phyloP scores from a whole-genome alignment of 2,329 filamentous ascomycete genomes.

The Ascochyta koolunga region DNA sequence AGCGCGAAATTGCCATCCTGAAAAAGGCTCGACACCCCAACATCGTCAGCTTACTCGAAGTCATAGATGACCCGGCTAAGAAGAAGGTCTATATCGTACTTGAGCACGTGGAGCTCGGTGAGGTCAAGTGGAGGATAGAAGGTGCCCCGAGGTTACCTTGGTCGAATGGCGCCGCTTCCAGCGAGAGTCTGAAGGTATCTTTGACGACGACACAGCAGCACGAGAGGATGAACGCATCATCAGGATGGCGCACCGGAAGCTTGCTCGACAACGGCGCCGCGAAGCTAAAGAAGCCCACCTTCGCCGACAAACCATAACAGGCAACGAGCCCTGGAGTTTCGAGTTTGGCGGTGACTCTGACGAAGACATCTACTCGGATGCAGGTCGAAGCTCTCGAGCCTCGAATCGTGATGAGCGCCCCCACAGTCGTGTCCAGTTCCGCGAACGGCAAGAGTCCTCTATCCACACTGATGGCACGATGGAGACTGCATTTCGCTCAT shows the following conservation, averaged over 20 bases:
- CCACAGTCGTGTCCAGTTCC: slow-evolving; percentile 24
- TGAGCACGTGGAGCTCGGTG: slow-evolving; percentile 91
- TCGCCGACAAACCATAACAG: slow-evolving; percentile 40
- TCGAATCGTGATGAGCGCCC: slow-evolving; percentile 31
- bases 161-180: slow-evolving; percentile 84
- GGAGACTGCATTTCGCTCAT: slow-evolving; percentile 44
- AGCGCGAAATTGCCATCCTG: slow-evolving; percentile 94
- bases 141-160: slow-evolving; percentile 81
- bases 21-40: slow-evolving; percentile 99
- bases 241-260: slow-evolving; percentile 38
- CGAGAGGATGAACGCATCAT: slow-evolving; percentile 54
- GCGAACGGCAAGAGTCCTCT: slow-evolving; percentile 27
- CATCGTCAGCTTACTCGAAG: slow-evolving; percentile 91
- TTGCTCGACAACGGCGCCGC: slow-evolving; percentile 54
- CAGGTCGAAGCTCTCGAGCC: slow-evolving; percentile 33
- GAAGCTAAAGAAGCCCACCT: slow-evolving; percentile 45
- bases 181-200: slow-evolving; percentile 64
- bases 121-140: slow-evolving; percentile 92
- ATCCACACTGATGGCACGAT: slow-evolving; percentile 35
- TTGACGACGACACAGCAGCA: slow-evolving; percentile 50
- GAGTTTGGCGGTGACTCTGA: slow-evolving; percentile 73
- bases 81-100: slow-evolving; percentile 99
- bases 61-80: slow-evolving; percentile 94
- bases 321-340: slow-evolving; percentile 79
- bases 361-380: slow-evolving; percentile 55